Base-by-base conservation (phyloP, 257 asterid genomes). In the Primulina tabacum region DNA sequence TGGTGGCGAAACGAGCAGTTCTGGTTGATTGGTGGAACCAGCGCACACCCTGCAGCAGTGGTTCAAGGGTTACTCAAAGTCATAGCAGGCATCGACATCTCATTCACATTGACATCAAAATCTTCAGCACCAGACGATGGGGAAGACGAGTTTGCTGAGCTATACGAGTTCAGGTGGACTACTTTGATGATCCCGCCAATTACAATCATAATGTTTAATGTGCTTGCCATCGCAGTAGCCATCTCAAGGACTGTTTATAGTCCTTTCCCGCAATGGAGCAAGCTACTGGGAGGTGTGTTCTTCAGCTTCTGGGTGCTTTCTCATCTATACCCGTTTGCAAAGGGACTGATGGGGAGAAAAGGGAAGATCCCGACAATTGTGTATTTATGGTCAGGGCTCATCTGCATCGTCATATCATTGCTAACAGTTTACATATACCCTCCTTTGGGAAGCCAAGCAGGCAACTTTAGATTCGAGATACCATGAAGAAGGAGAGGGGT, bases 1-100 rank as follows among this genome's bases (percentile, higher is more conserved):
- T 92, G 98, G 98, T 92, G 97, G 98, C 30, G 98, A 8, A 92
- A 92, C 53, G 98, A 90, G 81, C 98, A 92, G 73, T 92, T 92
- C 67, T 92, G 98, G 98, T 73, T 92, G 73, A 92, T 92, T 17
- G 95, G 96, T 6, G 98, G 98, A 16, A 92, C 97, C 3, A 92
- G 97, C 62, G 97, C 98, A 0, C 98, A 92, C 29, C 96, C 96
- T 0, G 90, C 96, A 0, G 97, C 97, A 2, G 98, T 92, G 28
- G 43, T 92, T 26, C 98, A 92, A 71, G 98, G 98, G 1, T 69
- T 92, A 7, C 67, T 92, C 61, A 92, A 92, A 75, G 98, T 92
- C 11, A 81, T 88, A 4, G 97, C 97, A 7, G 98, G 98, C 2
- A 82, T 92, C 10, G 93, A 92, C 14, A 90, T 92, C 21, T 87